These are phyloP conservation scores for Thelephora ganbajun DNA, from an alignment of 768 basidiomycete genomes.

Conservation along the genomic window DNA sequence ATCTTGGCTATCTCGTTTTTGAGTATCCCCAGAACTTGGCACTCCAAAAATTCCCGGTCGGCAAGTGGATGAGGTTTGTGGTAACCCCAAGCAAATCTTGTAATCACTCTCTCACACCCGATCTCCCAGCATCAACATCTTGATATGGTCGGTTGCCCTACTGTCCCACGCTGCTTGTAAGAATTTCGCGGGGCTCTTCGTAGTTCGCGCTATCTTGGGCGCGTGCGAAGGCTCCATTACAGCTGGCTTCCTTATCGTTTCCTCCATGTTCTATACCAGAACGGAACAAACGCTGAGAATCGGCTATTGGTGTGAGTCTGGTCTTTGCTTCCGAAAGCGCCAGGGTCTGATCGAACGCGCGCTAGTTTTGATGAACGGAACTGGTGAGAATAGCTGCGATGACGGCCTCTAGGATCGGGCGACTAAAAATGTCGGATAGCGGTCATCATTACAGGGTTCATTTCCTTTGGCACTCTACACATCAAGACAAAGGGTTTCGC, in stretches of 20 bases:
- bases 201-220: conserved; percentile 50
- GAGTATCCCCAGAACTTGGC: conserved; percentile 3
- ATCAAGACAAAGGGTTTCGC: conserved; percentile 41
- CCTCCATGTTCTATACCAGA: conserved; percentile 66
- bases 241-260: conserved; percentile 66
- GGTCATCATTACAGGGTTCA: conserved; percentile 57
- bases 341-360: background rate
- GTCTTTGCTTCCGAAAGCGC: background rate
- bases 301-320: conserved; percentile 63
- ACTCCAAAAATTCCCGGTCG: conserved; percentile 2
- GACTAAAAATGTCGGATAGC: conserved; percentile 23
- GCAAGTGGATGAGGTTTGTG: conserved; percentile 23
- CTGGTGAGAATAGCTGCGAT: conserved; percentile 27
- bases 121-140: conserved; percentile 41
- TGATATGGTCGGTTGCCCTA: conserved; percentile 49
- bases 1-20: conserved; percentile 26
- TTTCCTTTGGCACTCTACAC: conserved; percentile 52
- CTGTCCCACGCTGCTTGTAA: conserved; percentile 56
- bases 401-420: background rate
- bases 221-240: conserved; percentile 63
- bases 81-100: background rate
- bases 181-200: conserved; percentile 51
- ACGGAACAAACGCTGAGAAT: conserved; percentile 55
- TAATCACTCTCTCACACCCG: background rate
- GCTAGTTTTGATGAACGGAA: conserved; percentile 66